Conservation (phyloP, 192 early-diverging fungal genomes). For the Pecoramyces ruminantium region DNA sequence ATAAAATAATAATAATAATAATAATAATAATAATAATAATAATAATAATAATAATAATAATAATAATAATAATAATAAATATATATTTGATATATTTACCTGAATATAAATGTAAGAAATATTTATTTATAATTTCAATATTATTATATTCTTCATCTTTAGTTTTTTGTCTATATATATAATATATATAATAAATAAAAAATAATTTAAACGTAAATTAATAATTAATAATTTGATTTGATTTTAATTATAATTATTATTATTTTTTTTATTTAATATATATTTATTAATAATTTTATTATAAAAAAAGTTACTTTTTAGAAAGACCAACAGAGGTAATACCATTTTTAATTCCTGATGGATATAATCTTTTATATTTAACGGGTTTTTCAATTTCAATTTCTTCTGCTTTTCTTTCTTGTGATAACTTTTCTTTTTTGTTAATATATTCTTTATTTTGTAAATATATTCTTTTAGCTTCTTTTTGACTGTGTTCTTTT, state of each 20-base stretch:
- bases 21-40: too few species aligned
- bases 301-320: background rate
- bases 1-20: too few species aligned
- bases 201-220: too few species aligned
- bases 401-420: background rate
- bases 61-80: too few species aligned
- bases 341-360: background rate
- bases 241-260: too few species aligned
- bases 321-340: background rate
- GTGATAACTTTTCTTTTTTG: background rate
- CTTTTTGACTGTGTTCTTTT: conserved; percentile 1
- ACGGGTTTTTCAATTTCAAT: background rate
- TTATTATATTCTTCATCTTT: background rate
- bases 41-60: too few species aligned
- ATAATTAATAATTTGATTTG: too few species aligned
- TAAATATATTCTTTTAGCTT: background rate
- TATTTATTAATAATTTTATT: background rate
- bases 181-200: too few species aligned
- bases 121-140: background rate
- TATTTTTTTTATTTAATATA: background rate
- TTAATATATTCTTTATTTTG: background rate
- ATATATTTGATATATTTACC: background rate
- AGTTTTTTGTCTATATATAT: background rate
- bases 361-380: background rate
- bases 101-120: background rate